Evolutionary conservation across 1,284 basidiomycete species (phyloP).

Genomic region (Agaricales sp.): DNA sequence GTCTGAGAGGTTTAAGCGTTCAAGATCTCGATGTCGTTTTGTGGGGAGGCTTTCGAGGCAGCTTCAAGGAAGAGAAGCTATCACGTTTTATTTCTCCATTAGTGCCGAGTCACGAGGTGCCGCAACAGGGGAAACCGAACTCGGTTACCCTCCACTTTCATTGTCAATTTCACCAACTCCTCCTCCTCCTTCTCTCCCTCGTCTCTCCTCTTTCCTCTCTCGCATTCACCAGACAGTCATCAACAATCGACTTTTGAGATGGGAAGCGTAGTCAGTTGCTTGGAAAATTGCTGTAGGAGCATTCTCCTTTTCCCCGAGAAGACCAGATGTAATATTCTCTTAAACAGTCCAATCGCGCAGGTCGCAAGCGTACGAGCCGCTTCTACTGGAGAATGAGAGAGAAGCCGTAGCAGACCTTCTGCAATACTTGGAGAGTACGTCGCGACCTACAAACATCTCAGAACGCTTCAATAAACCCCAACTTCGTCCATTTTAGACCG

Average conservation of each 20-base stretch:
- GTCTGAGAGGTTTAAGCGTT: no score
- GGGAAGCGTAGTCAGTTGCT: conserved; percentile 61
- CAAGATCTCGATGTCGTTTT: no score
- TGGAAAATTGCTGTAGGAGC: conserved; percentile 63
- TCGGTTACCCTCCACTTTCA: no score
- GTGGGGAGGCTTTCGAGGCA: no score
- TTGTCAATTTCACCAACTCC: background rate
- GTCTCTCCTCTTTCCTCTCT: background rate
- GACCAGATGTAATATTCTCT: conserved; percentile 9
- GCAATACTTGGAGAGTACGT: conserved; percentile 94
- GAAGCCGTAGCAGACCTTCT: conserved; percentile 97
- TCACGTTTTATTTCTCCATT: no score
- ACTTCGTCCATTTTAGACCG: conserved; percentile 54
- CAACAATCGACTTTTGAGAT: conserved; percentile 18
- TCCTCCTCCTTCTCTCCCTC: background rate
- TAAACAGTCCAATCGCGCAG: conserved; percentile 59
- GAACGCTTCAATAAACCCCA: conserved; percentile 9
- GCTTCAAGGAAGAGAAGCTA: no score
- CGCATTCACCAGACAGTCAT: background rate
- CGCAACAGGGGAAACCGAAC: no score
- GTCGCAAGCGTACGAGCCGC: conserved; percentile 85
- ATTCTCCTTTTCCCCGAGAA: conserved; percentile 9
- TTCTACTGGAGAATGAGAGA: conserved; percentile 94
- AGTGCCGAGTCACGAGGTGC: no score
- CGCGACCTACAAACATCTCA: no score